A percentile compares a stretch with the other conserved stretches of the same genome.
Evolutionary conservation across 2,329 filamentous ascomycete species (phyloP).

Genomic region (Stagonosporopsis vannaccii): DNA sequence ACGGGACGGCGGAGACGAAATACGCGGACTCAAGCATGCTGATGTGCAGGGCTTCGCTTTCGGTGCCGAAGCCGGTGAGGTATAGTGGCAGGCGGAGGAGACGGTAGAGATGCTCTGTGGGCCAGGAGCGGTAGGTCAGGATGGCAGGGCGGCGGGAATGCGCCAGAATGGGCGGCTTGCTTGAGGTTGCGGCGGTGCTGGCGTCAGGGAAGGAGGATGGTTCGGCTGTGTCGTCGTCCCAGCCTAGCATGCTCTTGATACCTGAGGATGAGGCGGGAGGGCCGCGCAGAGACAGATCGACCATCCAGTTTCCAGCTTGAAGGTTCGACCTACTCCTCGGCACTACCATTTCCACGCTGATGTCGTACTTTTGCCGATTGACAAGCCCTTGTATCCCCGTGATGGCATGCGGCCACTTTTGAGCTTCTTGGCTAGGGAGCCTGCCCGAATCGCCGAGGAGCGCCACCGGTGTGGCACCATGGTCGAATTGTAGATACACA

Average conservation of each 20-base stretch:
- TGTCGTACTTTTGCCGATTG: slow-evolving; percentile 83
- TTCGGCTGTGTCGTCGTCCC: slow-evolving; percentile 29
- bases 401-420: slow-evolving; percentile 59
- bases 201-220: background rate
- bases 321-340: slow-evolving; percentile 81
- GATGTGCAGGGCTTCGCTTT: slow-evolving; percentile 70
- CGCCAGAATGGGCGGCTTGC: slow-evolving; percentile 43
- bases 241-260: slow-evolving; percentile 34
- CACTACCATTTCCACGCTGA: slow-evolving; percentile 76
- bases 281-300: slow-evolving; percentile 74
- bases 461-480: slow-evolving; percentile 13
- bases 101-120: slow-evolving; percentile 39
- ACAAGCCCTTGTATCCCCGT: slow-evolving; percentile 52
- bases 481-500: slow-evolving; percentile 72
- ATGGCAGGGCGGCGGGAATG: slow-evolving; percentile 76
- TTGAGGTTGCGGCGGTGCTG: background rate
- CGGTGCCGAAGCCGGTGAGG: slow-evolving; percentile 69
- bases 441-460: slow-evolving; percentile 6
- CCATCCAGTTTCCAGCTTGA: slow-evolving; percentile 90
- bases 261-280: slow-evolving; percentile 15
- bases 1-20: slow-evolving; percentile 68
- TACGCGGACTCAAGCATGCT: slow-evolving; percentile 75
- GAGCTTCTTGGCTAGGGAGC: slow-evolving; percentile 7
- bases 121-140: slow-evolving; percentile 74
- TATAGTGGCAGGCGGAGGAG: slow-evolving; percentile 67